These are phyloP conservation scores for Neurospora sp. DNA, from an alignment of 495 filamentous ascomycete species.

Conservation along the genomic window DNA sequence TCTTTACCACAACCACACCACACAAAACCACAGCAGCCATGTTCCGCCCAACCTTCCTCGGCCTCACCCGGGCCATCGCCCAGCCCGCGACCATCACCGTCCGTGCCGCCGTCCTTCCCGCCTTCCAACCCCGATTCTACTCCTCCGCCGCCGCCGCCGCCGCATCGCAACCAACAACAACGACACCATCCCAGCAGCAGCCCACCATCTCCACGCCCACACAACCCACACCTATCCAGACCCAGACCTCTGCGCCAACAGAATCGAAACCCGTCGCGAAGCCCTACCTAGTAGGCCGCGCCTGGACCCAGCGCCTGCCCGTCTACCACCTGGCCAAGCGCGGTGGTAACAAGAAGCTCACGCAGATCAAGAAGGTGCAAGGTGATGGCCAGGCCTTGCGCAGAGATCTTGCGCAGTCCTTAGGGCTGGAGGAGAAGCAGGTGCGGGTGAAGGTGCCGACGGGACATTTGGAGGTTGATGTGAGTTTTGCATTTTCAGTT, in stretches of 20 bases:
- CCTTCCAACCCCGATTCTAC: not conserved
- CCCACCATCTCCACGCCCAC: not conserved
- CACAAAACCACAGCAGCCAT: slow-evolving; percentile 2
- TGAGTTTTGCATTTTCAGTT: slow-evolving; percentile 17
- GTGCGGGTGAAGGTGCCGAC: slow-evolving; percentile 50
- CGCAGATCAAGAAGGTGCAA: slow-evolving; percentile 65
- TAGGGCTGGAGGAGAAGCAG: slow-evolving; percentile 34
- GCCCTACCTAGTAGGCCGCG: slow-evolving; percentile 67
- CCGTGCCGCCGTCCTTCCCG: not conserved
- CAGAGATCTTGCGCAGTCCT: slow-evolving; percentile 29
- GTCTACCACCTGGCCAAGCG: slow-evolving; percentile 69
- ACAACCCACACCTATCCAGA: not conserved
- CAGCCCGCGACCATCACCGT: not conserved
- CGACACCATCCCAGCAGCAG: not conserved
- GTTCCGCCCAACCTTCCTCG: slow-evolving; percentile 6
- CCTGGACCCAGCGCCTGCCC: slow-evolving; percentile 57
- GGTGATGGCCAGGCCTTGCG: slow-evolving; percentile 54
- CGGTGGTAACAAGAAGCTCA: slow-evolving; percentile 68
- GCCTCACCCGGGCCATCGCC: slow-evolving; percentile 3
- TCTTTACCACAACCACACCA: not conserved
- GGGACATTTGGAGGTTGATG: slow-evolving; percentile 56
- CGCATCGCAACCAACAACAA: not conserved
- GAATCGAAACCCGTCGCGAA: slow-evolving; percentile 4
- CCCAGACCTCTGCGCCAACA: not conserved
- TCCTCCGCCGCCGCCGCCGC: not conserved